A percentile compares a stretch with the other conserved stretches of the same genome.
These are phyloP conservation scores for Diversispora epigaea DNA, from an alignment of 192 early-diverging fungal species.

Conservation along the genomic window DNA sequence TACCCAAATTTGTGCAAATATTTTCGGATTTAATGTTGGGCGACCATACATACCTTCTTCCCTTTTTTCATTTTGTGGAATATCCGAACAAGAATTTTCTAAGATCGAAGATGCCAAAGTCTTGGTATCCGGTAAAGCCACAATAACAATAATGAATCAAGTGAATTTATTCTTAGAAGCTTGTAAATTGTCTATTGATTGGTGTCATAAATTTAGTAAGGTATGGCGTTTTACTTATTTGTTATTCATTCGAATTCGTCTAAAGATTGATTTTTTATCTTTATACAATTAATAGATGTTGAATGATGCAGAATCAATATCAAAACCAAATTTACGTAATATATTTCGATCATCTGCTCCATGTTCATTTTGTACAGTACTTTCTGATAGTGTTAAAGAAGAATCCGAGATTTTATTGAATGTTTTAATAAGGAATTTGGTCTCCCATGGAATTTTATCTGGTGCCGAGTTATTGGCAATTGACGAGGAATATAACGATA, in stretches of 20 bases:
- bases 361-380: neutral
- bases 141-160: neutral
- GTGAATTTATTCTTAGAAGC: neutral
- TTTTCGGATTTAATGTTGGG: neutral
- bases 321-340: constrained; percentile 11
- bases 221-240: neutral
- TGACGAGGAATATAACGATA: constrained; percentile 4
- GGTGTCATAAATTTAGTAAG: constrained; percentile 6
- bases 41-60: neutral
- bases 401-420: neutral
- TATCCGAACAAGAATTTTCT: neutral
- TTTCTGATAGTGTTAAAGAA: constrained; percentile 5
- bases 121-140: neutral
- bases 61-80: constrained; percentile 14
- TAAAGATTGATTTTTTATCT: neutral
- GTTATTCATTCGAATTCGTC: neutral
- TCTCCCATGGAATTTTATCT: neutral
- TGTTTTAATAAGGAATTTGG: neutral
- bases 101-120: neutral
- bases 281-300: neutral
- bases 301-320: neutral
- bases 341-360: constrained; percentile 2
- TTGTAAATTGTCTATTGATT: neutral
- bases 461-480: neutral
- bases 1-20: neutral